Base-by-base conservation (phyloP, 2,329 filamentous ascomycete genomes). In the Claviceps sorghi region DNA sequence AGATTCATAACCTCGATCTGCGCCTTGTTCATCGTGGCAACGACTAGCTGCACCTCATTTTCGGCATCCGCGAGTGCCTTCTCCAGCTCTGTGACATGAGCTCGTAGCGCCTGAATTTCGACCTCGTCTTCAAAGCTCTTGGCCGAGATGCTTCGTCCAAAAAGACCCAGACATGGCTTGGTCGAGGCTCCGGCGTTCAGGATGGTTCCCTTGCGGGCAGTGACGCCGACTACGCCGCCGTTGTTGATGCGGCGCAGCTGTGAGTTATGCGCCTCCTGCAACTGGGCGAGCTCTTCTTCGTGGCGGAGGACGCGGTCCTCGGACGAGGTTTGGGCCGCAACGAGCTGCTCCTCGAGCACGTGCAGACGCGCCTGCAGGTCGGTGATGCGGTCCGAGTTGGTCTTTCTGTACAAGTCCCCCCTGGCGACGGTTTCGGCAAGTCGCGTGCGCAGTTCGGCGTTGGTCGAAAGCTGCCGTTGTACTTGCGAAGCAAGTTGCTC, bases 1-100 rank as follows among this genome's bases (percentile, higher is more conserved):
- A 94, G 73, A 64, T 88, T 84, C 60, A 86, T 80, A 46, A 93
- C 87, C 68, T 90, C 85, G 57, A 91, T 86, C 69, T 93, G 87
- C 29, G 86, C 84, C 59, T 75, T 73, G 68, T 86, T 90, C 82
- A 94, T 91, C 60, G 80, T 78, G 54, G 81, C 76, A 17, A 93
- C 83, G 6, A 93, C 86, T 62, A 87, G 82, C 62, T 88, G 81
- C 84, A 93, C 90, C 68, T 91, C 86, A 47, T 73, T 75, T 62
- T 93, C 88, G 11, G 68, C 65, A 38, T 69, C 66, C 9, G 66
- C 65, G 3, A 70, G 66, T 17, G 90, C 84, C 60, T 80, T 83
- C 72, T 98, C 93, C 2, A 98, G 79, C 68, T 95, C 88, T 53
- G 80, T 73, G 8, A 97, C 87, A 55, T 85, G 82, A 55, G 80